Conservation (phyloP, 371 early-diverging fungal genomes). For the Basidiobolus meristosporus region DNA sequence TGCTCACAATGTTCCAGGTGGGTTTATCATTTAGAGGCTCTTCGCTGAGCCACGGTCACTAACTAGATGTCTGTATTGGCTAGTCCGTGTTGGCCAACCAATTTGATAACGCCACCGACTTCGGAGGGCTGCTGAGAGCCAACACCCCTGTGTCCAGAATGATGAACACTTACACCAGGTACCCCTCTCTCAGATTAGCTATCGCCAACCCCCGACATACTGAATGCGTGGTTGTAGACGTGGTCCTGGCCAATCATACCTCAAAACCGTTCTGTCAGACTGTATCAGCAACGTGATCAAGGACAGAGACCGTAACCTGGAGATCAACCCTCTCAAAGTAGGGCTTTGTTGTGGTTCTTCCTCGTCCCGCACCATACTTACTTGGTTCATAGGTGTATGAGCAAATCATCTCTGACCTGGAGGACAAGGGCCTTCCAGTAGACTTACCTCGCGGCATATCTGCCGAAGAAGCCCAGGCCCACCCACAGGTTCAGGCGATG, state of each 20-base stretch:
- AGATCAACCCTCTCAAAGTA: constrained; percentile 74
- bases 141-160: constrained; percentile 91
- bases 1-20: constrained; percentile 91
- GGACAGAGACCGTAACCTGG: constrained; percentile 55
- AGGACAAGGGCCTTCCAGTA: constrained; percentile 31
- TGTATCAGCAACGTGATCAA: constrained; percentile 60
- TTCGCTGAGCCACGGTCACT: not conserved
- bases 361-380: not conserved
- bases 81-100: constrained; percentile 74
- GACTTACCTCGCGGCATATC: constrained; percentile 53
- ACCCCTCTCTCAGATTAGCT: not conserved
- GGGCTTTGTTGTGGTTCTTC: too few species aligned
- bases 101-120: constrained; percentile 75
- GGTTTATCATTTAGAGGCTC: not conserved
- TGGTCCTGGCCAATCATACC: constrained; percentile 82
- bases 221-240: constrained; percentile 20
- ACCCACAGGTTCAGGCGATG: constrained; percentile 62
- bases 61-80: not conserved
- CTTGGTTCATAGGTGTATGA: constrained; percentile 45
- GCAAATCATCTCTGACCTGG: constrained; percentile 60
- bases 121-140: constrained; percentile 70
- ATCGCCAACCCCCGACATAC: not conserved
- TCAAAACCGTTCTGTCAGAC: constrained; percentile 70
- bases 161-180: constrained; percentile 82
- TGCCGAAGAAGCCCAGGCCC: constrained; percentile 53